Evolutionary conservation across 768 basidiomycete species (phyloP).

Genomic region (Suillus subaureus): DNA sequence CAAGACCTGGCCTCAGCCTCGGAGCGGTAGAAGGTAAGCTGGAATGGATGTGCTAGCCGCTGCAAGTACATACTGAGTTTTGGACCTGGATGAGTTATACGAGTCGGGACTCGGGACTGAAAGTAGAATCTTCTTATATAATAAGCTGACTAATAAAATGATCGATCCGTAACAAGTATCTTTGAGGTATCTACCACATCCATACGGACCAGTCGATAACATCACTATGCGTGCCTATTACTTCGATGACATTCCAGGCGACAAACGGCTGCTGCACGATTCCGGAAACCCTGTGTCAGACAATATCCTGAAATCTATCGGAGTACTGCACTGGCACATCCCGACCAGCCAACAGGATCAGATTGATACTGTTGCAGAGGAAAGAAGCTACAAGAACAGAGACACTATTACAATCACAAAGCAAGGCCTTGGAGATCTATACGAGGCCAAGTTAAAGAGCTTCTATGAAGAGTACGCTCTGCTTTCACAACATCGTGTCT

Average conservation of each 20-base stretch:
- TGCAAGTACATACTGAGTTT: no score
- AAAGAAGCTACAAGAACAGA: constrained; percentile 80
- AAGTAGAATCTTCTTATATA: no score
- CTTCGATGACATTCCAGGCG: constrained; percentile 72
- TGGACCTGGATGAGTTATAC: no score
- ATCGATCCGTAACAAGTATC: no score
- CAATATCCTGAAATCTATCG: constrained; percentile 53
- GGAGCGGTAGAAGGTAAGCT: no score
- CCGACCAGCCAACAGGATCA: constrained; percentile 54
- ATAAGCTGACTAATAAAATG: no score
- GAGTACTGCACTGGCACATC: constrained; percentile 69
- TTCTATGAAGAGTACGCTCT: constrained; percentile 80
- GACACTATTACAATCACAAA: constrained; percentile 80
- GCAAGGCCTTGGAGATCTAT: constrained; percentile 77
- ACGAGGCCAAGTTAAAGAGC: constrained; percentile 77
- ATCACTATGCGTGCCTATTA: constrained; percentile 66
- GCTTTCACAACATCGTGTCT: no score
- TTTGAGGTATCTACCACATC: no score
- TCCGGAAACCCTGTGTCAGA: constrained; percentile 56
- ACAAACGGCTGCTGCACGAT: constrained; percentile 83
- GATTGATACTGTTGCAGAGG: constrained; percentile 62
- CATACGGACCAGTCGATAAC: no score
- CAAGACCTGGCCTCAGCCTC: no score
- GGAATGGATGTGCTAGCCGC: no score
- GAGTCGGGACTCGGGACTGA: no score